Evolutionary conservation across 768 basidiomycete species (phyloP).

Genomic region (Auricularia heimuer): DNA sequence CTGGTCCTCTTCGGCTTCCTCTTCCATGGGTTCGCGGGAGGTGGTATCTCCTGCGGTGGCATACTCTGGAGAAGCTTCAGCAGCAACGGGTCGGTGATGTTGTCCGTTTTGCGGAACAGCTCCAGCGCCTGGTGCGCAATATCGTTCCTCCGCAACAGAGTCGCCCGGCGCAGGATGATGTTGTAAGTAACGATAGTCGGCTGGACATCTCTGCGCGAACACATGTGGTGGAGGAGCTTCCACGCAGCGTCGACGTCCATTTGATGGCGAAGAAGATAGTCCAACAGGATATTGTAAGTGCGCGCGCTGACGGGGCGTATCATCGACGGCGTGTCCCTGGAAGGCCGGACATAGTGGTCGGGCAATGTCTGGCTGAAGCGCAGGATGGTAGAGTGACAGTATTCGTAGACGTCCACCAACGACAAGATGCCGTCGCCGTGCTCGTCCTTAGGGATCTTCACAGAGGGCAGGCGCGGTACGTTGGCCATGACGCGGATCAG

Average conservation of each 20-base stretch:
- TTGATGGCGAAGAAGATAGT: conserved; percentile 57
- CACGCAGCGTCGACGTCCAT: conserved; percentile 39
- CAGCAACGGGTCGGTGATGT: not conserved
- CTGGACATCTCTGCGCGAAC: conserved; percentile 29
- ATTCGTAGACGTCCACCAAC: conserved; percentile 16
- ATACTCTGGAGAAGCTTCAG: not conserved
- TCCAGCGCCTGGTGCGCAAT: conserved; percentile 31
- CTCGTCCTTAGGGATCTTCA: not conserved
- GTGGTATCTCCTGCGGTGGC: not conserved
- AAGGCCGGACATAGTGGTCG: not conserved
- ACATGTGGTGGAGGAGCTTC: conserved; percentile 47
- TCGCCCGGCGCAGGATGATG: conserved; percentile 45
- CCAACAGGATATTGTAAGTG: conserved; percentile 52
- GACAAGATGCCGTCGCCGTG: not conserved
- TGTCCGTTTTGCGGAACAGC: conserved; percentile 16
- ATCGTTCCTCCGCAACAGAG: conserved; percentile 37
- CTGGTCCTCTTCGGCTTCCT: not conserved
- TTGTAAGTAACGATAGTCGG: conserved; percentile 47
- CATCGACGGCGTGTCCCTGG: not conserved
- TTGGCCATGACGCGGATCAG: conserved; percentile 9
- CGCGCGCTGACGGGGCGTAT: conserved; percentile 24
- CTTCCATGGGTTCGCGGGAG: conserved; percentile 13
- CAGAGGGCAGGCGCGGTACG: not conserved
- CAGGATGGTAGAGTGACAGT: conserved; percentile 18
- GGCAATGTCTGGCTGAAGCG: not conserved